These are phyloP conservation scores for Neofusicoccum ribis DNA, from an alignment of 2,329 filamentous ascomycete genomes.

Conservation along the genomic window DNA sequence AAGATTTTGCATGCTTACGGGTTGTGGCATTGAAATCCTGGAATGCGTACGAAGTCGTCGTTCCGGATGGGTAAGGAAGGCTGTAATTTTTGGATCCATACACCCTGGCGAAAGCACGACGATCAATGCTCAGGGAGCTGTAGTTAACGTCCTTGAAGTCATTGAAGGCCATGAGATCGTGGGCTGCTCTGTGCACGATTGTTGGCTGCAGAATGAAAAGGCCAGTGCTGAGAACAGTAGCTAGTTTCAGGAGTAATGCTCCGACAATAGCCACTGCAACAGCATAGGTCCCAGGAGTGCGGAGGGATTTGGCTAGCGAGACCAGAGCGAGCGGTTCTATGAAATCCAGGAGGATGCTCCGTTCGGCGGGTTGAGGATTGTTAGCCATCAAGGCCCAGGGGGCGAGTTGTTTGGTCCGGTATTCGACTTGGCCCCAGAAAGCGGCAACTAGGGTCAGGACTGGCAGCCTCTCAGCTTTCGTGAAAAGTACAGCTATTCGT, in stretches of 20 bases:
- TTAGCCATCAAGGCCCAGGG: conserved; percentile 13
- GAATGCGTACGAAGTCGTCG: not conserved
- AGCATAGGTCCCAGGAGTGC: not conserved
- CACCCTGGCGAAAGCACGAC: not conserved
- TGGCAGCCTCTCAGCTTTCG: not conserved
- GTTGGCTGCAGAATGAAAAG: not conserved
- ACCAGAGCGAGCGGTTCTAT: not conserved
- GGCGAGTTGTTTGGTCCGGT: conserved; percentile 15
- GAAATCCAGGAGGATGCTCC: conserved; percentile 19
- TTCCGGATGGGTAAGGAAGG: not conserved
- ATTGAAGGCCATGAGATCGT: not conserved
- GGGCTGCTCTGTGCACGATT: not conserved
- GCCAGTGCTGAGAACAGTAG: conserved; percentile 14
- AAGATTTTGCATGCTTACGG: not conserved
- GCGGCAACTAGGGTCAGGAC: conserved; percentile 1
- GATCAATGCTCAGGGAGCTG: not conserved
- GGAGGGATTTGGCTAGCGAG: not conserved
- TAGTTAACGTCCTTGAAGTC: not conserved
- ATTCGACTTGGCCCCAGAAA: conserved; percentile 15
- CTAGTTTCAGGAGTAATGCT: not conserved
- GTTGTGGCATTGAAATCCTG: not conserved
- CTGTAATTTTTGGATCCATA: not conserved
- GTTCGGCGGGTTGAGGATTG: not conserved
- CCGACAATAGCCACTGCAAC: conserved; percentile 10
- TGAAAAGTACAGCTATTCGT: too few species aligned